phyloP scores from a whole-genome alignment of 768 basidiomycete species.

The Thelephora ganbajun region DNA sequence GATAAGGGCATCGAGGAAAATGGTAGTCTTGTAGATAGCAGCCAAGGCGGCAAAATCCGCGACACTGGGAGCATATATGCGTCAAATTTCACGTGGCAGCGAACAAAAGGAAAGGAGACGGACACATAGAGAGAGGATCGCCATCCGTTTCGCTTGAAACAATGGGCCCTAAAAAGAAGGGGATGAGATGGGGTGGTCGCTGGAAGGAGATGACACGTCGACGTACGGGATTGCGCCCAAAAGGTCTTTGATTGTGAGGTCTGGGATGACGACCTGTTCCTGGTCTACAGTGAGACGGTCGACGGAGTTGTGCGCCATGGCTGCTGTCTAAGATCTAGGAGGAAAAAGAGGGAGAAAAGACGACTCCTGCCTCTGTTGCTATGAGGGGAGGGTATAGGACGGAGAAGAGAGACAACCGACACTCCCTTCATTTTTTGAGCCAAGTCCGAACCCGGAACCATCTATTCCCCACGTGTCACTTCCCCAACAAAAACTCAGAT shows the following conservation, averaged over 20 bases:
- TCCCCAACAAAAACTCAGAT: too few relatives aligned
- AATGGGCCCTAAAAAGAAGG: conserved; percentile 46
- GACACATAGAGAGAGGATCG: conserved; percentile 71
- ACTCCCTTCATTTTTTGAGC: too few relatives aligned
- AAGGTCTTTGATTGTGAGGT: conserved; percentile 79
- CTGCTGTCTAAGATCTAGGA: background rate
- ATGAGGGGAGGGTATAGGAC: too few relatives aligned
- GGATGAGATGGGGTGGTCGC: background rate
- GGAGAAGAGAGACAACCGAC: too few relatives aligned
- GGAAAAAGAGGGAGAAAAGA: conserved; percentile 2
- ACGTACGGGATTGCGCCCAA: conserved; percentile 73
- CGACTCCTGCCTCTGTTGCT: background rate
- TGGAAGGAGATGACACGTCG: background rate
- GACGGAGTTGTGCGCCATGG: conserved; percentile 2
- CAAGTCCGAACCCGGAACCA: too few relatives aligned
- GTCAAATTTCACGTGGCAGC: conserved; percentile 8
- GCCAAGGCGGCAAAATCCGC: conserved; percentile 68
- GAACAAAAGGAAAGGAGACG: conserved; percentile 12
- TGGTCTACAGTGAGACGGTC: conserved; percentile 31
- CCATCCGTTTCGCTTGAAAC: conserved; percentile 81
- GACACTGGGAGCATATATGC: conserved; percentile 25
- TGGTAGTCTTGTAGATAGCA: conserved; percentile 51
- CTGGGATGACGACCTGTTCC: conserved; percentile 55
- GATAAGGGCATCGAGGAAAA: conserved; percentile 49
- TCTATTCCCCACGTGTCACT: too few relatives aligned